Base-by-base conservation (phyloP, 2,329 filamentous ascomycete genomes). In the Hypoxylon sp. region DNA sequence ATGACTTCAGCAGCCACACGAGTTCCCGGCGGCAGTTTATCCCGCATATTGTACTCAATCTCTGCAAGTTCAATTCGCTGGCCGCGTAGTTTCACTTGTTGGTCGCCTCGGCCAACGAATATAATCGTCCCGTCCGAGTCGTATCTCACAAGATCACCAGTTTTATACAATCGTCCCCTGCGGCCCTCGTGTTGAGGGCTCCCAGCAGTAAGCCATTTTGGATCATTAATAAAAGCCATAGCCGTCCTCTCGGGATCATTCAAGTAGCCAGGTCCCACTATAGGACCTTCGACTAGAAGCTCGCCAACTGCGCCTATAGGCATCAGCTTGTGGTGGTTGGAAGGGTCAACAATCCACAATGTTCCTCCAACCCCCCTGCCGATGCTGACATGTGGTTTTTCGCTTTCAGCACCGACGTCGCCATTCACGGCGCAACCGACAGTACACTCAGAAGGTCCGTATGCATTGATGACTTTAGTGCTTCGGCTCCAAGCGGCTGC, bases 31-130 rank as follows among this genome's bases (percentile, higher is more conserved):
- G 84, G 83, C 33, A 87, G 75, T 24, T 81, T 81, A n/a, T 79
- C 77, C 11, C 80, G 78, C 63, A 86, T 81, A 65, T 86, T 81
- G 61, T 84, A 82, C 70, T 86, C 85, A 5, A 87, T 84, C 70
- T 87, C 85, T 0, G 83, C 82, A 19, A 90, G 81, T 78, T 90
- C 92, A 56, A 91, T 85, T 60, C 90, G 82, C 70, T 88, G 90
- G 26, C 92, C 92, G 10, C 85, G 83, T 29, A 92, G 80, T 78
- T 93, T 92, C 60, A 91, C 86, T 76, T 90, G 90, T n/a, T 86
- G 86, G 72, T 92, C 90, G 71, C 89, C 90, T 53, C 91, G 84
- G 14, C 89, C 89, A 42, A 90, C 81, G 66, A 88, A 90, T 8
- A 84, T 78, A 42, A 90, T 83, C 5, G 82, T 82, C 1, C 85